phyloP scores from a whole-genome alignment of 208 protist species.

The Spongospora subterranea region DNA sequence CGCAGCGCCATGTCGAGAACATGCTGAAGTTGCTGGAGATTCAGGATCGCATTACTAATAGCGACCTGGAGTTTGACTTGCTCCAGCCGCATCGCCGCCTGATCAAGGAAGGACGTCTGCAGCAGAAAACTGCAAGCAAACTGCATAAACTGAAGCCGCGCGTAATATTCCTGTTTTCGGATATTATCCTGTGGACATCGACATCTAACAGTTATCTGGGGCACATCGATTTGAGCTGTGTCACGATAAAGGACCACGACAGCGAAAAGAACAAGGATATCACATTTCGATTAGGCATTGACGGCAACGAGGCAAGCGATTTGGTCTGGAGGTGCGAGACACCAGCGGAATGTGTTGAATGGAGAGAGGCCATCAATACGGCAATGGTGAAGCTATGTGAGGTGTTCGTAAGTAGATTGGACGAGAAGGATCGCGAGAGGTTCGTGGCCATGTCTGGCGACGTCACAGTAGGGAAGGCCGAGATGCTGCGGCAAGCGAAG shows the following conservation, averaged over 20 bases:
- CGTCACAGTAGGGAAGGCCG: not conserved
- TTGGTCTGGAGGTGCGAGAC: conserved; percentile 49
- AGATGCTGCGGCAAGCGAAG: conserved; percentile 17
- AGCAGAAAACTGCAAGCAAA: not conserved
- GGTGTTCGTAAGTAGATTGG: conserved; percentile 1
- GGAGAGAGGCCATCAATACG: not conserved
- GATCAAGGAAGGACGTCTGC: not conserved
- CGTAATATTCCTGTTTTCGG: conserved; percentile 26
- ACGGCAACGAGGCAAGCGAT: not conserved
- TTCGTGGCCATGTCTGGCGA: not conserved
- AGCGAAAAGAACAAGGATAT: not conserved
- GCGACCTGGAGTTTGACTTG: conserved; percentile 39
- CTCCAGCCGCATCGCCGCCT: conserved; percentile 47
- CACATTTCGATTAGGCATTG: not conserved
- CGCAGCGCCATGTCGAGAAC: conserved; percentile 46
- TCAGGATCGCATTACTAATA: conserved; percentile 40
- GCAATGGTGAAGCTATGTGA: conserved; percentile 35
- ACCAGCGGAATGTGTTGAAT: conserved; percentile 4
- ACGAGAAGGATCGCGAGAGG: conserved; percentile 41
- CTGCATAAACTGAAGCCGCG: not conserved
- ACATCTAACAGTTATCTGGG: conserved; percentile 29
- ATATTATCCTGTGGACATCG: conserved; percentile 43
- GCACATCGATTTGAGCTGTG: not conserved
- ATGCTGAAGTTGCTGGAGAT: conserved; percentile 51
- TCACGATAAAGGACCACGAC: not conserved